Percentiles rank a stretch among this genome's conserved stretches.
These are phyloP conservation scores for Westerdykella aurantiaca DNA, from an alignment of 2,329 filamentous ascomycete species.

Conservation along the genomic window DNA sequence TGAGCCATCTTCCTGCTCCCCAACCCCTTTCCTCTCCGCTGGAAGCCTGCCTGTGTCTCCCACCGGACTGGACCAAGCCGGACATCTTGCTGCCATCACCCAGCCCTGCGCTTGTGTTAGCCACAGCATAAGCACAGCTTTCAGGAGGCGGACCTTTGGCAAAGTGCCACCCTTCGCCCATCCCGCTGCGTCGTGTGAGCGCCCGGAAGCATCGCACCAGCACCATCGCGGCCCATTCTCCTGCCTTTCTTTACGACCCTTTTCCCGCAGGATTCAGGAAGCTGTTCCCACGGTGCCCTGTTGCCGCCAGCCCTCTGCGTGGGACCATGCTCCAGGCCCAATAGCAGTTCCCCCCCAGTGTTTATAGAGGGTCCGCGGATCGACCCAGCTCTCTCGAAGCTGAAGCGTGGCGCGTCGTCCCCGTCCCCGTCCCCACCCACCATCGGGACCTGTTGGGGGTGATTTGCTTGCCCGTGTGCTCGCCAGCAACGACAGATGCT, in stretches of 20 bases:
- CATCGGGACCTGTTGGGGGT: constrained; percentile 20
- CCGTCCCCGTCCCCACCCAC: constrained; percentile 21
- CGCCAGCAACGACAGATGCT: constrained; percentile 34
- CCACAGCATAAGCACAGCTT: too few species aligned
- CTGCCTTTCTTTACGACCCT: not conserved
- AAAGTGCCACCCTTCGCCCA: too few species aligned
- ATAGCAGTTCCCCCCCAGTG: not conserved
- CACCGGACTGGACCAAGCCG: constrained; percentile 18
- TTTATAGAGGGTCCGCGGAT: constrained; percentile 10
- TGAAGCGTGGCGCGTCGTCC: constrained; percentile 36
- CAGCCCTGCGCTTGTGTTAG: too few species aligned
- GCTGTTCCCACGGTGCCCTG: not conserved
- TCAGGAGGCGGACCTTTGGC: too few species aligned
- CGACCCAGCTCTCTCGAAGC: constrained; percentile 24
- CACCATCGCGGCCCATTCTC: not conserved
- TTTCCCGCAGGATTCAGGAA: not conserved
- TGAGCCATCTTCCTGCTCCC: constrained; percentile 24
- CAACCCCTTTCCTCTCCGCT: constrained; percentile 18
- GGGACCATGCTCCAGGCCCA: not conserved
- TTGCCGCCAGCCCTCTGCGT: not conserved
- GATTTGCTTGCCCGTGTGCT: constrained; percentile 26
- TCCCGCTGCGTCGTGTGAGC: too few species aligned
- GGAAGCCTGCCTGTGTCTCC: constrained; percentile 15
- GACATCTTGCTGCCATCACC: constrained; percentile 12
- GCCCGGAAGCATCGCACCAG: too few species aligned